Evolutionary conservation across 225 moss, liverwort and hornwort species (phyloP).

Genomic region (Climacium dendroides): DNA sequence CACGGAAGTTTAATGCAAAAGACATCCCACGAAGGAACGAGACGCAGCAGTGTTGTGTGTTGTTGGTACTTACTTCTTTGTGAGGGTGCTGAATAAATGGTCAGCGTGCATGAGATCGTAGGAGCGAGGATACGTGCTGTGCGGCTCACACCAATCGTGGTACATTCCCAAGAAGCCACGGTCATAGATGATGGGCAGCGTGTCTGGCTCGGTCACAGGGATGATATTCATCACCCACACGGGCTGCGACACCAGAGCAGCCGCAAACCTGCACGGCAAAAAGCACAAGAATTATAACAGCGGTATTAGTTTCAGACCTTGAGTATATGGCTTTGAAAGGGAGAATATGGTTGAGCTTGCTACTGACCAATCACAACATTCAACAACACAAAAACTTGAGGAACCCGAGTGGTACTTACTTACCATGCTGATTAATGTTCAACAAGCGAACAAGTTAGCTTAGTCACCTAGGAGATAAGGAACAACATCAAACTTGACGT

Average conservation of each 20-base stretch:
- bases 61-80: constrained; percentile 33
- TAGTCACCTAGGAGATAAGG: not conserved
- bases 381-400: not conserved
- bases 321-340: no score
- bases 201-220: constrained; percentile 86
- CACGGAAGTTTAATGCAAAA: not conserved
- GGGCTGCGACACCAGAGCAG: constrained; percentile 43
- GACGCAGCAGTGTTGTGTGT: not conserved
- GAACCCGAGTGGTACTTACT: not conserved
- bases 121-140: constrained; percentile 93
- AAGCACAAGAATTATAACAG: not conserved
- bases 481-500: not conserved
- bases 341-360: not conserved
- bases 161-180: constrained; percentile 85
- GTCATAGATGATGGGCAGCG: constrained; percentile 75
- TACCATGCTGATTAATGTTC: not conserved
- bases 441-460: not conserved
- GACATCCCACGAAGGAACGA: not conserved
- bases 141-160: constrained; percentile 97
- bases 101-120: constrained; percentile 89
- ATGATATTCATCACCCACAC: constrained; percentile 94
- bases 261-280: constrained; percentile 53
- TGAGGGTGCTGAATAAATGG: constrained; percentile 57
- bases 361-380: not conserved
- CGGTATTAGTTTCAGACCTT: not conserved